A percentile compares a stretch with the other conserved stretches of the same genome.
Evolutionary conservation across 495 filamentous ascomycete genomes (phyloP).

Genomic region (Geopyxis carbonaria): DNA sequence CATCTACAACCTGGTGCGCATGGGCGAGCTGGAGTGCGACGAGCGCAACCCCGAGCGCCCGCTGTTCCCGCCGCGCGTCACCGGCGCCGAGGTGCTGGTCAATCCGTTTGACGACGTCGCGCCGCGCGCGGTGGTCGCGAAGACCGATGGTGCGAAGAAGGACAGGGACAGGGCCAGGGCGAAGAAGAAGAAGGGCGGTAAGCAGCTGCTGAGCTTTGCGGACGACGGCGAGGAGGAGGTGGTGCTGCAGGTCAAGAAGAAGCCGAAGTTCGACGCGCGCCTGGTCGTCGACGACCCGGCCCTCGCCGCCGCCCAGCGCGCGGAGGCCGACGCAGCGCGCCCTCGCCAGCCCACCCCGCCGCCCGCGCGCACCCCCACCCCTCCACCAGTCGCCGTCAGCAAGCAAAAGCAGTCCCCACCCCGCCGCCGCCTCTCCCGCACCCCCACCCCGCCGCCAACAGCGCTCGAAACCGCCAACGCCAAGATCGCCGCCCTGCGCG

Average conservation of each 20-base stretch:
- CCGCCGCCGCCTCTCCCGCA: constrained; percentile 5
- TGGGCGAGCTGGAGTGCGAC: constrained; percentile 68
- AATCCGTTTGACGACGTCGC: constrained; percentile 84
- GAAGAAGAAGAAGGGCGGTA: constrained; percentile 64
- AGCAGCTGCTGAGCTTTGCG: constrained; percentile 72
- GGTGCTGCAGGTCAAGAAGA: constrained; percentile 50
- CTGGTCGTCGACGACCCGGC: constrained; percentile 44
- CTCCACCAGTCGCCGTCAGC: constrained; percentile 7
- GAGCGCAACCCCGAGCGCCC: constrained; percentile 62
- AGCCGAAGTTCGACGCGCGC: constrained; percentile 78
- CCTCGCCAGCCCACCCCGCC: constrained; percentile 12
- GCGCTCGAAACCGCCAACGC: constrained; percentile 54
- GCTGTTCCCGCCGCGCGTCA: constrained; percentile 70
- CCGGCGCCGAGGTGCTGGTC: constrained; percentile 62
- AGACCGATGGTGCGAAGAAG: constrained; percentile 29
- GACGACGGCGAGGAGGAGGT: constrained; percentile 64
- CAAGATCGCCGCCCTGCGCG: constrained; percentile 77
- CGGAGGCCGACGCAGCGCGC: constrained; percentile 21
- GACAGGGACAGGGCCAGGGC: constrained; percentile 26
- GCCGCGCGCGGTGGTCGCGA: constrained; percentile 39
- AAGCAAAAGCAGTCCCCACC: constrained; percentile 3
- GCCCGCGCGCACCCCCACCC: constrained; percentile 10
- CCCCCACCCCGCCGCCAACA: constrained; percentile 7
- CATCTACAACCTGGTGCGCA: constrained; percentile 86
- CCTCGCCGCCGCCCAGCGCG: constrained; percentile 11